Conservation (phyloP, 1,284 basidiomycete species). For the Tremellales sp. region DNA sequence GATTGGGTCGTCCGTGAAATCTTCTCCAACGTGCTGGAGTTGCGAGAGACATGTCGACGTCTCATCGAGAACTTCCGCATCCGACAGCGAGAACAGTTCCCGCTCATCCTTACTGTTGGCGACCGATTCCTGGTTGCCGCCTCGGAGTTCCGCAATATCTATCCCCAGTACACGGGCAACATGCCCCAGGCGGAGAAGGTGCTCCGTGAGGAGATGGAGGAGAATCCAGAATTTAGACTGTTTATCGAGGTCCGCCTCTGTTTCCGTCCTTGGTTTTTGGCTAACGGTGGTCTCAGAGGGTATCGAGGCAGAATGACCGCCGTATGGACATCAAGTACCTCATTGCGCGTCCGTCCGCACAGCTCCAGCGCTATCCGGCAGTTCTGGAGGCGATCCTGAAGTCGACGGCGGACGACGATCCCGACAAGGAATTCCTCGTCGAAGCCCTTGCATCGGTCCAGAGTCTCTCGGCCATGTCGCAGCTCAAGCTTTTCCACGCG, state of each 20-base stretch:
- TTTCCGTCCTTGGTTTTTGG: too few species aligned
- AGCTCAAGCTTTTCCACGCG: conserved; percentile 78
- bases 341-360: conserved; percentile 78
- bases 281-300: too few species aligned
- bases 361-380: conserved; percentile 84
- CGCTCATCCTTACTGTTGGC: conserved; percentile 79
- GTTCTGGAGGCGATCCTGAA: conserved; percentile 80
- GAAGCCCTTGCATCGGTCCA: conserved; percentile 74
- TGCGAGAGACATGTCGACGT: conserved; percentile 74
- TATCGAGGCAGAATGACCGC: too few species aligned
- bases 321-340: conserved; percentile 73
- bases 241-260: conserved; percentile 90
- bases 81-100: conserved; percentile 79
- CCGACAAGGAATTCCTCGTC: conserved; percentile 70
- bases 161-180: conserved; percentile 80
- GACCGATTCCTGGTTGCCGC: conserved; percentile 87
- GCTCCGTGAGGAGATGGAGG: conserved; percentile 76
- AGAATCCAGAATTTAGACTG: conserved; percentile 73
- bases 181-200: conserved; percentile 80
- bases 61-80: conserved; percentile 81
- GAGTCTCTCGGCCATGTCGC: conserved; percentile 68
- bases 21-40: conserved; percentile 79
- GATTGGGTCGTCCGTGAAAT: conserved; percentile 81
- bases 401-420: conserved; percentile 69
- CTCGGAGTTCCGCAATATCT: conserved; percentile 79